Conservation (phyloP, 495 filamentous ascomycete genomes). For the Friedmanniomyces endolithicus region DNA sequence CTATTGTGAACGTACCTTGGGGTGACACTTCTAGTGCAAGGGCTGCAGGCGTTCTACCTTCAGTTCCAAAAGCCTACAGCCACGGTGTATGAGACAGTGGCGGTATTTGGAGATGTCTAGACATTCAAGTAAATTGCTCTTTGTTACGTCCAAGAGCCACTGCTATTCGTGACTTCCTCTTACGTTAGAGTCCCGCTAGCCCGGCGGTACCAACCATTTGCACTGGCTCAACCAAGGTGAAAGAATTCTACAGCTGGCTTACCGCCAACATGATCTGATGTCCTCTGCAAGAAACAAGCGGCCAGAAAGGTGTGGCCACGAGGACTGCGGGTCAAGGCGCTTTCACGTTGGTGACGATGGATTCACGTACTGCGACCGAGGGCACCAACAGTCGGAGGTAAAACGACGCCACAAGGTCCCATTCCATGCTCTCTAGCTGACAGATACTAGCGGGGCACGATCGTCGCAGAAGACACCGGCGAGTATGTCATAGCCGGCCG, state of each 20-base stretch:
- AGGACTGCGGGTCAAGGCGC: constrained; percentile 47
- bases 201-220: too few species aligned
- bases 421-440: too few species aligned
- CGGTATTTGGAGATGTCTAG: too few species aligned
- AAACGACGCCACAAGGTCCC: not conserved
- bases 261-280: not conserved
- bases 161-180: not conserved
- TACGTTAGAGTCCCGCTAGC: not conserved
- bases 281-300: not conserved
- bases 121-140: too few species aligned
- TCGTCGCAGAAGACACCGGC: constrained; percentile 59
- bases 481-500: constrained; percentile 56
- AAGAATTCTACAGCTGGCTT: too few species aligned
- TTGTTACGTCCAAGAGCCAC: too few species aligned
- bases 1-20: too few species aligned
- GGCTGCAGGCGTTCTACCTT: too few species aligned
- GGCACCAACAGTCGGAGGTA: constrained; percentile 42
- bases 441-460: constrained; percentile 10
- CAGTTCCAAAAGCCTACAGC: too few species aligned
- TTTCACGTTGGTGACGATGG: constrained; percentile 52
- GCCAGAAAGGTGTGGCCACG: constrained; percentile 19
- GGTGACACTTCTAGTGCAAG: too few species aligned
- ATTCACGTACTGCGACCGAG: constrained; percentile 51
- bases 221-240: too few species aligned
- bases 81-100: too few species aligned